Conservation (phyloP, 73 alveolate genomes). For the Tetrahymena borealis region DNA sequence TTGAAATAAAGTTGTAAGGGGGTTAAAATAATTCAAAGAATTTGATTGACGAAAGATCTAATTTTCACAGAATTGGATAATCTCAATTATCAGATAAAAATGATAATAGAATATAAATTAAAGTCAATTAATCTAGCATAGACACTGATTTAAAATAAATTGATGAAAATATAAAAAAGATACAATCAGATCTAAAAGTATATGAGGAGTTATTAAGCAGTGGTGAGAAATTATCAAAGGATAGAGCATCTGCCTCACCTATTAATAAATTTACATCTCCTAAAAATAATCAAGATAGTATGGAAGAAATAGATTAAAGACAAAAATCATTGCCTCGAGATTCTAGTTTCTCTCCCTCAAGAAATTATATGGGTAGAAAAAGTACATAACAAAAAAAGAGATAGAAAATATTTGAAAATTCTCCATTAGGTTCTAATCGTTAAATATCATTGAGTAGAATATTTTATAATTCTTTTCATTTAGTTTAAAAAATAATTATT, state of each 20-base stretch:
- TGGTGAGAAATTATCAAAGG: background rate
- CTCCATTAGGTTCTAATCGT: background rate
- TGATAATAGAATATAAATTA: background rate
- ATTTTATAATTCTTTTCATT: too few relatives aligned
- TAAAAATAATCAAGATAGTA: background rate
- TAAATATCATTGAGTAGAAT: too few relatives aligned
- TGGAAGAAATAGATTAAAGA: background rate
- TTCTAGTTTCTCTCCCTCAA: background rate
- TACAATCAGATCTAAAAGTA: background rate
- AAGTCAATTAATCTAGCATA: background rate
- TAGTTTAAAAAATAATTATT: too few relatives aligned
- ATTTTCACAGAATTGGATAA: too few relatives aligned
- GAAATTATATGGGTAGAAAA: background rate
- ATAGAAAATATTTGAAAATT: background rate
- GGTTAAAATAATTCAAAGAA: background rate
- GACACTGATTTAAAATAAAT: background rate
- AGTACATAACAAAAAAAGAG: background rate
- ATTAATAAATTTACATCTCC: background rate
- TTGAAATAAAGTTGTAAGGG: background rate
- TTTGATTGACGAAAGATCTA: too few relatives aligned
- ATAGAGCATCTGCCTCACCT: background rate
- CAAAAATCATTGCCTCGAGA: background rate
- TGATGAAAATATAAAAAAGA: background rate
- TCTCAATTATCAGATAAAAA: background rate
- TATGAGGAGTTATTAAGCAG: background rate